Percentiles rank a stretch among this genome's conserved stretches.
These are phyloP conservation scores for Ophiostoma sp. DNA, from an alignment of 2,329 filamentous ascomycete species.

Conservation along the genomic window DNA sequence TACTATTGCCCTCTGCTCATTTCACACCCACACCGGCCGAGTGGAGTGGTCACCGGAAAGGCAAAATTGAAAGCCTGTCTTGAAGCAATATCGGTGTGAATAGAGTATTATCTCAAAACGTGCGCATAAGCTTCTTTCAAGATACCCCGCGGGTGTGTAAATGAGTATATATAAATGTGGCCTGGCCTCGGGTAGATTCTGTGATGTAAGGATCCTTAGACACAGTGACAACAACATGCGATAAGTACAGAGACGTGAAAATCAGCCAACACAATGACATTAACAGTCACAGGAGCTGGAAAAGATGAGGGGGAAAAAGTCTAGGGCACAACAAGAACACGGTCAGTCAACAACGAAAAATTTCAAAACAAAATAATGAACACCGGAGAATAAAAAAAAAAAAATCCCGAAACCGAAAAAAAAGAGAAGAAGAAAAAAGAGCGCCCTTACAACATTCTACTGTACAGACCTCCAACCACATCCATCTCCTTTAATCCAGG, in stretches of 20 bases:
- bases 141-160: neutral
- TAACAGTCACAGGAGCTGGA: neutral
- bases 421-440: neutral
- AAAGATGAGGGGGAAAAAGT: too few species aligned
- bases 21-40: neutral
- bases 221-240: too few species aligned
- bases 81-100: neutral
- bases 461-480: neutral
- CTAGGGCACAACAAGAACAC: too few species aligned
- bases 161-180: constrained; percentile 2
- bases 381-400: neutral
- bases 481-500: neutral
- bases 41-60: neutral
- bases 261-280: neutral
- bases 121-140: neutral
- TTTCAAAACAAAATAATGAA: neutral
- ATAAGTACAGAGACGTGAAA: neutral
- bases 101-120: neutral
- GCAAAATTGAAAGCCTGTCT: neutral
- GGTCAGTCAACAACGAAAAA: too few species aligned
- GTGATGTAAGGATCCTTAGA: neutral
- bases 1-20: neutral
- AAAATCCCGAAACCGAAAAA: neutral
- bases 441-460: neutral
- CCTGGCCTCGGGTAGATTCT: too few species aligned